Evolutionary conservation across 1,284 basidiomycete genomes (phyloP), one percentile per base, ranked within the genome.

Genomic region (Xerocomus amazonicus): DNA sequence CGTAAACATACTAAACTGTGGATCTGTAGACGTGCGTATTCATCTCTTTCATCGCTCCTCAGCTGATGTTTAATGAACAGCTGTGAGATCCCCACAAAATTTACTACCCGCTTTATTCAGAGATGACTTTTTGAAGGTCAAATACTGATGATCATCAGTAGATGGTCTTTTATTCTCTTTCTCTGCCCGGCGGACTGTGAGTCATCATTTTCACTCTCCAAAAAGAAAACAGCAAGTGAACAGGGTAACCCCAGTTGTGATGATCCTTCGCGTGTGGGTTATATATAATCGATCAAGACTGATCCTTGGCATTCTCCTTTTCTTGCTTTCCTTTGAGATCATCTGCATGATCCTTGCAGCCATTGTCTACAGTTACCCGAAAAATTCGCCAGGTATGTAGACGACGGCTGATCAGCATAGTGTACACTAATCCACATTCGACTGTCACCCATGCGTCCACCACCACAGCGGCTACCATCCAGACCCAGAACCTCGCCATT

Each of bases 261-360:
- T 56, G 54, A 38, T 53, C n/a, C 43, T 56, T 9, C 51, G 55
- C 6, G 8, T 57, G 10, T 57, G 48, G 51, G 43, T 34, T 14
- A 48, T 56, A 45, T 57, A 57, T n/a, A 37, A 38, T 40, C 47
- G 28, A 9, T 56, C 50, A 6, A 47, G 26, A 16, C 9, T 41
- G 2, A 31, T 56, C 14, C 31, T 50, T 2, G 10, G n/a, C 17
- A 12, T 6, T 17, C n/a, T n/a, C n/a, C n/a, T n/a, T n/a, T n/a
- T n/a, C 54, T 56, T 49, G 2, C 44, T 47, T n/a, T 47, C 16
- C 0, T 6, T 34, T 27, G 50, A 39, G 26, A 34, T 53, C 6
- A 26, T 47, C 16, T 35, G 23, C 2, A 34, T n/a, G 5, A 17
- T 45, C 5, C 13, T 29, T n/a, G 26, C 4, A 2, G 29, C 17